Evolutionary conservation across 2,329 filamentous ascomycete genomes (phyloP), one percentile per base, ranked within the genome.

Genomic region (Kalaharituber pfeilii): DNA sequence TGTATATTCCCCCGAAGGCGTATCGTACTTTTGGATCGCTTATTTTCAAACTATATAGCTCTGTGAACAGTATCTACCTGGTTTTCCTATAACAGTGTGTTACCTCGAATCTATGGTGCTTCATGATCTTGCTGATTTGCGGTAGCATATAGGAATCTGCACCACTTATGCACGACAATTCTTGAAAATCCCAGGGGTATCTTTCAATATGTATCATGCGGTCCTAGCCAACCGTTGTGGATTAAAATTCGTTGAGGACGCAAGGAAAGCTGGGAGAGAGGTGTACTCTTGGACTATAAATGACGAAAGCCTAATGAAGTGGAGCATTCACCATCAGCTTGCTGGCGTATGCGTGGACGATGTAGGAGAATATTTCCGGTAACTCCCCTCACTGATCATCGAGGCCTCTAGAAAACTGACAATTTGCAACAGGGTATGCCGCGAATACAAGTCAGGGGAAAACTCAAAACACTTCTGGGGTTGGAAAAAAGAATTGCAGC

Each of bases 231-330:
- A 82, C 1, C 80, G 80, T 0, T 70, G 78, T 30, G 87, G 87
- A 6, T 65, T 67, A 8, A 69, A 71, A 9, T 91, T 95, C 69
- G 68, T 87, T 15, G 71, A 72, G 11, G 75, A 81, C 53, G 76
- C 78, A 25, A 74, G 74, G 57, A 66, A 69, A 49, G 70, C 72
- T 1, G 69, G 73, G 15, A 75, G 82, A 22, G 74, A 76, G 3
- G 71, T 95, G 3, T 81, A 82, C 62, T 76, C 79, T 0, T 96
- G 89, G 89, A 95, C 88, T 0, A 84, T 94, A 51, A 94, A 96
- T 66, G 76, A 82, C 13, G 75, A 78, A 58, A 72, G 74, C 50
- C 77, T 79, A 68, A 95, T 96, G 88, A 75, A 79, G 62, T 94
- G 86, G 86, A 76, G 79, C 59, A 59, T 53, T 42, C n/a, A 15